A percentile compares a stretch with the other conserved stretches of the same genome.
phyloP scores from a whole-genome alignment of 78 protist genomes.

The Tieghemostelium lacteum region DNA sequence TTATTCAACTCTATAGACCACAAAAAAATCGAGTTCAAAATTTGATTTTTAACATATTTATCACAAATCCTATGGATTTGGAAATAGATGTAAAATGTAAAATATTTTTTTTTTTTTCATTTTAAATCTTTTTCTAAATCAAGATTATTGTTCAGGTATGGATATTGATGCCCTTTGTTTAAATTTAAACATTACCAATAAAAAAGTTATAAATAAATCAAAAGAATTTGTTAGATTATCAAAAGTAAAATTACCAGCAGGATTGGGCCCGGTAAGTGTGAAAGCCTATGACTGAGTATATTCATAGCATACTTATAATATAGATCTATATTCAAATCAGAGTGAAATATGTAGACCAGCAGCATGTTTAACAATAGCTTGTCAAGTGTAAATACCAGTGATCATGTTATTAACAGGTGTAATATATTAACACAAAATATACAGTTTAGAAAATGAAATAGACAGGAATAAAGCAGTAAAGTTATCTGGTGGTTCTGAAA shows the following conservation, averaged over 20 bases:
- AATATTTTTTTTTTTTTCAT: too few species aligned
- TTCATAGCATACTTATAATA: too few species aligned
- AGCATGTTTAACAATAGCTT: neutral
- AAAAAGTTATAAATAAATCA: neutral
- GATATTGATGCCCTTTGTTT: neutral
- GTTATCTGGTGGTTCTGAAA: neutral
- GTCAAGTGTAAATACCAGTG: constrained; percentile 1
- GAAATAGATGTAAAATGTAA: too few species aligned
- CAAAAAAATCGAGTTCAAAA: too few species aligned
- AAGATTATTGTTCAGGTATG: too few species aligned
- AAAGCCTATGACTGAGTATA: too few species aligned
- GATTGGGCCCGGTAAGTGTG: neutral
- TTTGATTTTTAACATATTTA: too few species aligned
- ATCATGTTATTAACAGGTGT: too few species aligned
- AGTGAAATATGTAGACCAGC: constrained; percentile 18
- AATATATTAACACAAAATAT: neutral
- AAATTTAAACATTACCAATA: neutral
- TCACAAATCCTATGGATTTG: too few species aligned
- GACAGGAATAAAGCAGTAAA: neutral
- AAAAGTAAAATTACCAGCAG: neutral
- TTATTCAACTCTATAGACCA: too few species aligned
- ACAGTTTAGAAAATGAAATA: neutral
- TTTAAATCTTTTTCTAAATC: too few species aligned
- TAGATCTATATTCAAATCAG: too few species aligned
- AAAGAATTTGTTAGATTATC: neutral